These are phyloP conservation scores for Leptographium procerum DNA, from an alignment of 2,329 filamentous ascomycete genomes.

Conservation along the genomic window DNA sequence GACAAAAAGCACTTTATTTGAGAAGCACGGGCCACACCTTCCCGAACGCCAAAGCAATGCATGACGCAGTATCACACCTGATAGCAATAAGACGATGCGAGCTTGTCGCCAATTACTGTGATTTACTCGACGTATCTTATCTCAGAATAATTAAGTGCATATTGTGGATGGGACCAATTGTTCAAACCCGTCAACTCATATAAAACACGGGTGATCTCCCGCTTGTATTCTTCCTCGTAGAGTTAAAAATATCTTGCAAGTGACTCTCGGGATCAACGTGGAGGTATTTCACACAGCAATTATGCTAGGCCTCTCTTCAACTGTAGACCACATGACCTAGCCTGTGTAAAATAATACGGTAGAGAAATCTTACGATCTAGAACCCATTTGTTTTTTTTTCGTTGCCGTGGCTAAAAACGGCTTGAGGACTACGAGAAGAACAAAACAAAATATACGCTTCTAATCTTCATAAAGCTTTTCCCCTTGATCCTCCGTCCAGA, in stretches of 20 bases:
- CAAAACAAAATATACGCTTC: neutral
- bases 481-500: neutral
- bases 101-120: neutral
- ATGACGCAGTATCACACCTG: neutral
- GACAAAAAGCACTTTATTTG: constrained; percentile 3
- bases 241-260: no score
- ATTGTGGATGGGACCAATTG: neutral
- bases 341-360: neutral
- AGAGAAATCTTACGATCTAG: neutral
- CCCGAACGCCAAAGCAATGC: neutral
- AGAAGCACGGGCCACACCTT: constrained; percentile 3
- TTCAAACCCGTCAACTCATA: neutral
- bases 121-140: neutral
- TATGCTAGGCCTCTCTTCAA: no score
- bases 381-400: neutral
- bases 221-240: neutral
- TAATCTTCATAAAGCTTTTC: neutral
- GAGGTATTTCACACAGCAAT: no score
- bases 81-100: neutral
- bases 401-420: neutral
- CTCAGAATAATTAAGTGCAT: neutral
- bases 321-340: neutral
- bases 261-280: no score
- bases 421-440: neutral
- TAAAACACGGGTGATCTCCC: neutral